Conservation (phyloP, 2,329 filamentous ascomycete species). For the Pseudogymnoascus sp. region DNA sequence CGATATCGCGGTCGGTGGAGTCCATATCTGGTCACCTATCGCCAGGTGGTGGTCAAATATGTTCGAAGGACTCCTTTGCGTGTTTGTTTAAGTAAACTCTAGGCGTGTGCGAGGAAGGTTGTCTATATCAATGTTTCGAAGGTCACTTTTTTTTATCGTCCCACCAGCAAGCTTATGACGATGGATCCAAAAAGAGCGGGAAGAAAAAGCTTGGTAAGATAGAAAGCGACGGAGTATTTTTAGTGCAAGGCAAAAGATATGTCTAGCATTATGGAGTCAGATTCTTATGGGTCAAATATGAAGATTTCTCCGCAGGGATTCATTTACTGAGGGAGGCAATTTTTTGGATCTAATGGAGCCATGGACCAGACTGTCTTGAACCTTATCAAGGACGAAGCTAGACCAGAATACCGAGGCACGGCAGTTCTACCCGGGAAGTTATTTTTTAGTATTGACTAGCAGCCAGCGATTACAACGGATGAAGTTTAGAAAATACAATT, state of each 20-base stretch:
- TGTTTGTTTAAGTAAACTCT: neutral
- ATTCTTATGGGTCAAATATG: neutral
- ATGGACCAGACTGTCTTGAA: slow-evolving; percentile 2
- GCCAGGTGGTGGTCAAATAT: neutral
- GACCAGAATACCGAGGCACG: neutral
- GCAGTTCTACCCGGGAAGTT: neutral
- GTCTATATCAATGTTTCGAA: slow-evolving; percentile 2
- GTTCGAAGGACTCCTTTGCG: neutral
- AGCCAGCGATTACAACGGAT: neutral
- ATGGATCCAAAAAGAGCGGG: neutral
- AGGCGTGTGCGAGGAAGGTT: neutral
- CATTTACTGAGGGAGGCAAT: neutral
- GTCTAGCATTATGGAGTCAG: neutral
- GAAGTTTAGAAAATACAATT: neutral
- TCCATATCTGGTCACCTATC: slow-evolving; percentile 7
- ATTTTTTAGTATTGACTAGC: neutral
- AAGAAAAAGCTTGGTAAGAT: neutral
- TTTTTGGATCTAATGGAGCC: neutral
- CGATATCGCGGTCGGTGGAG: neutral
- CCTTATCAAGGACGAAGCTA: neutral
- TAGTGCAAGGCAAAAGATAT: neutral
- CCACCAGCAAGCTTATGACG: neutral
- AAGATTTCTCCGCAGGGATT: neutral
- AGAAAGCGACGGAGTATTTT: neutral
- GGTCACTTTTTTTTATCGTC: neutral